phyloP scores from a whole-genome alignment of 2,329 filamentous ascomycete genomes.

The Fusarium sp. region DNA sequence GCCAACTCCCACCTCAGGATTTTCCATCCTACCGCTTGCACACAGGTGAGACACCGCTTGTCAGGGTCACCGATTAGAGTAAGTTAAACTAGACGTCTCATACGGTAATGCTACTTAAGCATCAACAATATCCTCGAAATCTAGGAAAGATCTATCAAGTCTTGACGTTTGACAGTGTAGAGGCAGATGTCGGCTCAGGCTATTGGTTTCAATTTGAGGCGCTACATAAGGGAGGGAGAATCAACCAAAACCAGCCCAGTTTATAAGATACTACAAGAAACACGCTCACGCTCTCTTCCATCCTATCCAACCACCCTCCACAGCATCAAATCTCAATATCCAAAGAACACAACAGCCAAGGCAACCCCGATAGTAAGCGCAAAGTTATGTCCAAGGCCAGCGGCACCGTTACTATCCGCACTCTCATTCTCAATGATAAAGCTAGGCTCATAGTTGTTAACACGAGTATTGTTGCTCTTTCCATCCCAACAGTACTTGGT shows the following conservation, averaged over 20 bases:
- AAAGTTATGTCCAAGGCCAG: neutral
- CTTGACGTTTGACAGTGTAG: too few species aligned
- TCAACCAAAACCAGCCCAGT: neutral
- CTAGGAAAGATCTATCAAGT: too few species aligned
- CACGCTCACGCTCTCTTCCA: neutral
- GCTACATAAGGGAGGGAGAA: neutral
- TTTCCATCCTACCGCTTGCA: neutral
- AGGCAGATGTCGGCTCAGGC: neutral
- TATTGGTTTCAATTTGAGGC: neutral
- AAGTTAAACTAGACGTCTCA: neutral
- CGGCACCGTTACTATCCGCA: neutral
- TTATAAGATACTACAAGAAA: neutral
- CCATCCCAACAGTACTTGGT: constrained; percentile 89
- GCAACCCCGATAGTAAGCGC: neutral
- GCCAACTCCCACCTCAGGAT: neutral
- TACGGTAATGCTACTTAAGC: neutral
- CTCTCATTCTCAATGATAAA: constrained; percentile 2
- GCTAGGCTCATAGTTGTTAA: neutral
- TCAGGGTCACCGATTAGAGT: neutral
- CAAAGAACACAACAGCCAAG: neutral
- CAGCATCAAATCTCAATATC: neutral
- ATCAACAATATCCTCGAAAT: too few species aligned
- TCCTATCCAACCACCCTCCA: neutral
- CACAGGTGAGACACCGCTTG: neutral
- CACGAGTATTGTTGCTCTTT: constrained; percentile 50